phyloP scores from a whole-genome alignment of 805 yeast species.

The Candida koratica region DNA sequence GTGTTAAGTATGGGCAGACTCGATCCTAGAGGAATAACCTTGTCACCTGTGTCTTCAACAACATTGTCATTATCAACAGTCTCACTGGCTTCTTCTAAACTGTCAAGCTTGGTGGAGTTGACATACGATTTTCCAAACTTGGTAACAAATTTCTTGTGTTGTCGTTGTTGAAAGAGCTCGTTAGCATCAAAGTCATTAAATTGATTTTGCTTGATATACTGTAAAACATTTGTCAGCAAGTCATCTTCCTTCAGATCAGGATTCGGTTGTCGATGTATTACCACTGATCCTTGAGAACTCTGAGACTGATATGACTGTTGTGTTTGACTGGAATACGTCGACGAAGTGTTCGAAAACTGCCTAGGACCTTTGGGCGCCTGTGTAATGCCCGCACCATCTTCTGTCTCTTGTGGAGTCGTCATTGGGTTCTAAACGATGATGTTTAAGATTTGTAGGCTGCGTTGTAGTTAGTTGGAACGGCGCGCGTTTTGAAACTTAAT shows the following conservation, averaged over 20 bases:
- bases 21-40: not conserved
- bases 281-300: conserved; percentile 16
- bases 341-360: conserved; percentile 12
- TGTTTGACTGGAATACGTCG: conserved; percentile 21
- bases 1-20: not conserved
- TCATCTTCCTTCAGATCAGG: conserved; percentile 9
- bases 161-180: conserved; percentile 35
- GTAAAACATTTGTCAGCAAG: conserved; percentile 32
- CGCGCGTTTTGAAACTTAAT: conserved; percentile 7
- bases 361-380: too few relatives aligned
- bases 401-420: too few relatives aligned
- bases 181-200: conserved; percentile 27
- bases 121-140: conserved; percentile 25
- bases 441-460: too few relatives aligned
- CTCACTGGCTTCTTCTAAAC: not conserved
- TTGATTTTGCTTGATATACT: conserved; percentile 26
- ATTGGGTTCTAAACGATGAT: too few relatives aligned
- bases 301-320: conserved; percentile 16
- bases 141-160: conserved; percentile 28
- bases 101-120: not conserved
- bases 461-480: not conserved
- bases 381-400: too few relatives aligned
- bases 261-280: conserved; percentile 16
- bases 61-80: not conserved
- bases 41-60: not conserved